A percentile compares a stretch with the other conserved stretches of the same genome.
Conservation (phyloP, 495 filamentous ascomycete species). For the Rhypophila decipiens region DNA sequence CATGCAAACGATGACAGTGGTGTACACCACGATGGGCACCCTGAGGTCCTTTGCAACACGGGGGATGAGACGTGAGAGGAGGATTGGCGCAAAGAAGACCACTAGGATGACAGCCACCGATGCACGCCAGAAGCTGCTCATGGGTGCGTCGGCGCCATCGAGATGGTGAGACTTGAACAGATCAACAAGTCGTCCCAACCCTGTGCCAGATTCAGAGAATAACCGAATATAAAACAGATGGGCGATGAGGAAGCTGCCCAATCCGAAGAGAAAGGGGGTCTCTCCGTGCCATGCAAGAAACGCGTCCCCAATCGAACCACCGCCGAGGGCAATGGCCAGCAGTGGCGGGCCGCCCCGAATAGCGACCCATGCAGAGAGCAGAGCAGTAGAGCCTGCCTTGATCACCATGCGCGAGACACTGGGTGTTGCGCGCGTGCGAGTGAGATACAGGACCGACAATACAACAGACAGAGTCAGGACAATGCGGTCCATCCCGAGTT, state of each 20-base stretch:
- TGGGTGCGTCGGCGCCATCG: background rate
- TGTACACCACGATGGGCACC: conserved; percentile 45
- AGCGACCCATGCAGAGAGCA: conserved; percentile 11
- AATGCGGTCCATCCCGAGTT: conserved; percentile 1
- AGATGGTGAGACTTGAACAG: background rate
- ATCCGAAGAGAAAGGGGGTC: conserved; percentile 15
- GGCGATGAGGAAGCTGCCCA: conserved; percentile 18
- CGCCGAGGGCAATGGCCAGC: conserved; percentile 12
- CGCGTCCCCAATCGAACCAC: conserved; percentile 18
- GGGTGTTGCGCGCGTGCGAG: conserved; percentile 11
- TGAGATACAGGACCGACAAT: conserved; percentile 11
- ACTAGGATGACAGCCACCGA: conserved; percentile 2
- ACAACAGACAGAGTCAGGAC: conserved; percentile 16
- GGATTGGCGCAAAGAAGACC: conserved; percentile 1
- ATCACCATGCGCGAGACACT: conserved; percentile 10
- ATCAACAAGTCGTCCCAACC: background rate
- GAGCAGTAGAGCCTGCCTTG: conserved; percentile 20
- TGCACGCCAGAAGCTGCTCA: conserved; percentile 1
- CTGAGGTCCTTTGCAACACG: conserved; percentile 31
- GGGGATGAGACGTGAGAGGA: conserved; percentile 16
- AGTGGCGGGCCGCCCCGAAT: conserved; percentile 5
- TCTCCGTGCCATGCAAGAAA: conserved; percentile 18
- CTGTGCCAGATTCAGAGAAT: conserved; percentile 1
- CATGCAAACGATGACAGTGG: conserved; percentile 41
- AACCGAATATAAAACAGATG: conserved; percentile 20